A percentile compares a stretch with the other conserved stretches of the same genome.
phyloP scores from a whole-genome alignment of 2,329 filamentous ascomycete species.

The Paecilomyces fulvus region DNA sequence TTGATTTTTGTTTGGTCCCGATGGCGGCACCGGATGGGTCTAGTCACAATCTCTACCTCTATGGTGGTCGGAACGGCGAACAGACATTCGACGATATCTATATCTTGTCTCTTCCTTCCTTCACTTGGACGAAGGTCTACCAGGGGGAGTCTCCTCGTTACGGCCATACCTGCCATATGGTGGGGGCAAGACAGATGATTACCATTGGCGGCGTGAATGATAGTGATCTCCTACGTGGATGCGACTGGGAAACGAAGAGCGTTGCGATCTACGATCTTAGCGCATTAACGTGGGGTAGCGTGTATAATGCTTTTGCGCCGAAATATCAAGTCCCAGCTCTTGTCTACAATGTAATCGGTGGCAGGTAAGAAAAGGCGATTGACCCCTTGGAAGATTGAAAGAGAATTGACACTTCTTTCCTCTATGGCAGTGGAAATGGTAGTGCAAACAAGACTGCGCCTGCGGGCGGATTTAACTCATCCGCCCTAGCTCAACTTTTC shows the following conservation, averaged over 20 bases:
- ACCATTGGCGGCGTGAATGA: conserved; percentile 29
- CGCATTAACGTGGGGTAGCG: conserved; percentile 20
- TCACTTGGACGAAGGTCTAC: conserved; percentile 37
- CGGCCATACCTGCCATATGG: conserved; percentile 36
- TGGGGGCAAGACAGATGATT: conserved; percentile 33
- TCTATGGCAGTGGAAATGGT: background rate
- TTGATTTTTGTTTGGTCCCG: conserved; percentile 37
- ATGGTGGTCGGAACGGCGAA: conserved; percentile 38
- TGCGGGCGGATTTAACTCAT: background rate
- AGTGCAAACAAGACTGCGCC: background rate
- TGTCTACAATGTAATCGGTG: conserved; percentile 20
- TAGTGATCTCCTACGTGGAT: conserved; percentile 5
- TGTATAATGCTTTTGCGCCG: conserved; percentile 16
- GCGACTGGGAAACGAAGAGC: conserved; percentile 24
- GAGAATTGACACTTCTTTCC: background rate
- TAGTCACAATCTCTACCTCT: conserved; percentile 43
- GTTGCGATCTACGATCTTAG: conserved; percentile 26
- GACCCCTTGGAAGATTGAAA: background rate
- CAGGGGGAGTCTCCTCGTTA: conserved; percentile 28
- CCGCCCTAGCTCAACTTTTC: background rate
- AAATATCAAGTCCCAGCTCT: conserved; percentile 17
- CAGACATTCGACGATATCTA: conserved; percentile 36
- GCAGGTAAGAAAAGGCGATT: conserved; percentile 7
- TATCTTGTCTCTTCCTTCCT: conserved; percentile 39
- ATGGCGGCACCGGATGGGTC: conserved; percentile 38